phyloP scores from a whole-genome alignment of 2,329 filamentous ascomycete species.

The Colletotrichum tropicale region DNA sequence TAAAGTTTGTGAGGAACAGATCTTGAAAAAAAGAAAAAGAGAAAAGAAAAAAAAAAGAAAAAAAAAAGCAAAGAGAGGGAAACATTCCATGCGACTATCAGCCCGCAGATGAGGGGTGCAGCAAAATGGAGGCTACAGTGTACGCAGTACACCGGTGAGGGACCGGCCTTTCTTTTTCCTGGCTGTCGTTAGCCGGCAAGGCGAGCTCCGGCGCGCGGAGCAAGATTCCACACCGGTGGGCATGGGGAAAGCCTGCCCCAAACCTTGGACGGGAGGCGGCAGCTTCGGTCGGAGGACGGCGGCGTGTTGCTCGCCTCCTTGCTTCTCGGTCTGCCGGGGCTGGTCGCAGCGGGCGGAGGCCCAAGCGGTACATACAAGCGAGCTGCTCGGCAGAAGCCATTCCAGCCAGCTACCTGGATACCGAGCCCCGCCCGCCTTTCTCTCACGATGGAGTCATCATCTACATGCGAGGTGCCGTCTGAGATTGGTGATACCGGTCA shows the following conservation, averaged over 20 bases:
- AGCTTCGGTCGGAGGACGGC: neutral
- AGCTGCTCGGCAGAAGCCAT: neutral
- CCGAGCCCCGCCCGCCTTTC: neutral
- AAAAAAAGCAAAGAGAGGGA: neutral
- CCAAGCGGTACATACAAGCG: neutral
- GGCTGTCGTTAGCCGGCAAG: neutral
- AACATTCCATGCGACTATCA: neutral
- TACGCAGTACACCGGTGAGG: neutral
- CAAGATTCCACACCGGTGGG: constrained; percentile 1
- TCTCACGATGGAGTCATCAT: neutral
- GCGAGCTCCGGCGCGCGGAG: neutral
- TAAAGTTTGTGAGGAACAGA: neutral
- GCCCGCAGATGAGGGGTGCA: neutral
- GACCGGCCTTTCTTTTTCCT: constrained; percentile 6
- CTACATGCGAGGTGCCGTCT: neutral
- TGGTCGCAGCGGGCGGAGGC: neutral
- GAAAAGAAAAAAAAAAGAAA: too few relatives aligned
- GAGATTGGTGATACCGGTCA: neutral
- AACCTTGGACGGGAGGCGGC: neutral
- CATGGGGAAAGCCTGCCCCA: neutral
- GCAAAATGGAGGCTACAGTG: neutral
- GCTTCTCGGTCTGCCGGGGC: neutral
- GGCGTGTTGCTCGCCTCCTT: neutral
- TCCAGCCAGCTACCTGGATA: neutral
- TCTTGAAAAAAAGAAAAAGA: too few relatives aligned